These are phyloP conservation scores for Angomonas desouzai DNA, from an alignment of 208 protist genomes.

Conservation along the genomic window DNA sequence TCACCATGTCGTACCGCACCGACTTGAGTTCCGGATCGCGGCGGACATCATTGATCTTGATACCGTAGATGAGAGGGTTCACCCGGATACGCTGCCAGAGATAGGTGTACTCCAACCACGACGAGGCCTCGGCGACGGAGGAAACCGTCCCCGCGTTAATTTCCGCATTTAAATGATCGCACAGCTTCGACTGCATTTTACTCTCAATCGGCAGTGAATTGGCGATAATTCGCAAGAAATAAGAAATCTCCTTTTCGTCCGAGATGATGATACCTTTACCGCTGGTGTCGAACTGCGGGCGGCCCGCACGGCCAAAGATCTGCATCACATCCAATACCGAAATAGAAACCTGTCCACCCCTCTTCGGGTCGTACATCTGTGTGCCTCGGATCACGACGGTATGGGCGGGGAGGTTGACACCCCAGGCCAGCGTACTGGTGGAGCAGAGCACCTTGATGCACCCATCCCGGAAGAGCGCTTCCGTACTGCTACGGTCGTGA, in stretches of 20 bases:
- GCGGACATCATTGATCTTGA: slow-evolving; percentile 89
- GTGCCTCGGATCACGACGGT: slow-evolving; percentile 99
- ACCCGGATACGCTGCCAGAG: slow-evolving; percentile 96
- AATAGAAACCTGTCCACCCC: slow-evolving; percentile 94
- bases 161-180: slow-evolving; percentile 99
- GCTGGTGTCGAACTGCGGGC: slow-evolving; percentile 98
- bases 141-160: slow-evolving; percentile 97
- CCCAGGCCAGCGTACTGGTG: slow-evolving; percentile 99
- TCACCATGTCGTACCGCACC: slow-evolving; percentile 94
- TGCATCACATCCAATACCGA: slow-evolving; percentile 99
- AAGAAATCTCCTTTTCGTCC: slow-evolving; percentile 93
- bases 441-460: slow-evolving; percentile 95
- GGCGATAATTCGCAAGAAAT: slow-evolving; percentile 95
- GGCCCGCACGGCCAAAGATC: slow-evolving; percentile 98
- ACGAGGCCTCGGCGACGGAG: slow-evolving; percentile 92
- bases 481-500: slow-evolving; percentile 93
- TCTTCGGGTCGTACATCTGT: slow-evolving; percentile 93
- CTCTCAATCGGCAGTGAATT: slow-evolving; percentile 97
- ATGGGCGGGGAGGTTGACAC: slow-evolving; percentile 99
- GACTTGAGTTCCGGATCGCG: slow-evolving; percentile 88
- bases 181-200: slow-evolving; percentile 89
- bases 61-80: slow-evolving; percentile 96
- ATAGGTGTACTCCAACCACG: slow-evolving; percentile 98
- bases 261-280: slow-evolving; percentile 99
- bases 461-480: slow-evolving; percentile 94